phyloP scores from a whole-genome alignment of 345 rosid genomes.

The Pistacia vera region DNA sequence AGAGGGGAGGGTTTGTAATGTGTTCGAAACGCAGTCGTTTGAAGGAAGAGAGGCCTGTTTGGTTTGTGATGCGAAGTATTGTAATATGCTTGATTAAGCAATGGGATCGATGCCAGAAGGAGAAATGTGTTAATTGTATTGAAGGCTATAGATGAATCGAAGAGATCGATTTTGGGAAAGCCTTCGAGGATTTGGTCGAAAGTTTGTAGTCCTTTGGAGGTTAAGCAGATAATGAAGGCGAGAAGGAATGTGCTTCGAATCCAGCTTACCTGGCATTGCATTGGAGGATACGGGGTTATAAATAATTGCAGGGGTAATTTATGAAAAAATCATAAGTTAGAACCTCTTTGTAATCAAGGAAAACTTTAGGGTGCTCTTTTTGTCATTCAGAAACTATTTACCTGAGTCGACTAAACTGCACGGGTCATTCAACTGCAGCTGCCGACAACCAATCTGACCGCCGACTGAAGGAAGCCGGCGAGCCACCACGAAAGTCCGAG shows the following conservation, averaged over 20 bases:
- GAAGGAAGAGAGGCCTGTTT: constrained; percentile 55
- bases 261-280: too few species aligned
- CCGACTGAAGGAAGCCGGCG: too few species aligned
- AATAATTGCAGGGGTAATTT: too few species aligned
- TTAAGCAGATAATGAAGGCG: constrained; percentile 60
- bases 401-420: too few species aligned
- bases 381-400: too few species aligned
- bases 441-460: too few species aligned
- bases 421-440: too few species aligned
- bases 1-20: constrained; percentile 43
- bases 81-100: constrained; percentile 65
- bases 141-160: constrained; percentile 52
- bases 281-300: too few species aligned
- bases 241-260: constrained; percentile 60
- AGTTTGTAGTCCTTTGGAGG: constrained; percentile 54
- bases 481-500: too few species aligned
- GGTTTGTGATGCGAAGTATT: constrained; percentile 61
- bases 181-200: constrained; percentile 46
- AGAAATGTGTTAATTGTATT: constrained; percentile 62
- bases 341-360: too few species aligned
- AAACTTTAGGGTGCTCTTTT: too few species aligned
- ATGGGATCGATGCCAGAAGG: constrained; percentile 88
- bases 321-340: too few species aligned
- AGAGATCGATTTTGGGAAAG: constrained; percentile 49
- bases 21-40: constrained; percentile 49